A percentile compares a stretch with the other conserved stretches of the same genome.
These are phyloP conservation scores for Acanthamoeba healyi DNA, from an alignment of 208 protist genomes.

Conservation along the genomic window DNA sequence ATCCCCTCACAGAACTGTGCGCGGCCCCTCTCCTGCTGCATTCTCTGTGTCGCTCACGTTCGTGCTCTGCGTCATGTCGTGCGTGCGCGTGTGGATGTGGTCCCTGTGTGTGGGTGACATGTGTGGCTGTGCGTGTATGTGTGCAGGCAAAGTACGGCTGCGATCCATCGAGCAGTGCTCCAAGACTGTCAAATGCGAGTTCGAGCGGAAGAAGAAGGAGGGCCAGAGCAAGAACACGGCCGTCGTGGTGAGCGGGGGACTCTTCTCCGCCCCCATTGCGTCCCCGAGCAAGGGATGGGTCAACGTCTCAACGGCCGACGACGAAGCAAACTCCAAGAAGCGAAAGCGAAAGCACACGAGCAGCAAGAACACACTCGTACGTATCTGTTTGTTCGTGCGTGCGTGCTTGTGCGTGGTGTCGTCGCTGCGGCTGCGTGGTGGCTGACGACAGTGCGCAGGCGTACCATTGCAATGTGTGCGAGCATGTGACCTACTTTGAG, in stretches of 20 bases:
- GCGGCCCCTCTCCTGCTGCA: not conserved
- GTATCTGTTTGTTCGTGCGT: not conserved
- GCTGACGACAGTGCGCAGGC: not conserved
- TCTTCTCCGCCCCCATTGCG: not conserved
- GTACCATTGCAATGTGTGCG: not conserved
- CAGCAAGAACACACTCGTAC: not conserved
- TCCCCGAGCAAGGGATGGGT: not conserved
- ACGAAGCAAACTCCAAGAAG: not conserved
- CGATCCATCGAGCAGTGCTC: not conserved
- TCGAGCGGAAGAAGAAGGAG: not conserved
- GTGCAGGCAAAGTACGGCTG: not conserved
- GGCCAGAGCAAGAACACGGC: not conserved
- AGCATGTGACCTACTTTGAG: not conserved
- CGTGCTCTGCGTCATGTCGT: not conserved
- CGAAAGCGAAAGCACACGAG: not conserved
- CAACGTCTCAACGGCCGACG: not conserved
- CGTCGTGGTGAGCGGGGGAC: not conserved
- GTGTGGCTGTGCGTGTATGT: too few species aligned
- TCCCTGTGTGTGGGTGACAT: too few species aligned
- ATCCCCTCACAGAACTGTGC: constrained; percentile 14
- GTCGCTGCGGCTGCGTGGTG: not conserved
- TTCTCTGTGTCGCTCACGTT: not conserved
- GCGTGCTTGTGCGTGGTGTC: not conserved
- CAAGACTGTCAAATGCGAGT: not conserved
- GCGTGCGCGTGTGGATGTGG: too few species aligned